Base-by-base conservation (phyloP, 345 rosid species). In the Eucalyptus decipiens region DNA sequence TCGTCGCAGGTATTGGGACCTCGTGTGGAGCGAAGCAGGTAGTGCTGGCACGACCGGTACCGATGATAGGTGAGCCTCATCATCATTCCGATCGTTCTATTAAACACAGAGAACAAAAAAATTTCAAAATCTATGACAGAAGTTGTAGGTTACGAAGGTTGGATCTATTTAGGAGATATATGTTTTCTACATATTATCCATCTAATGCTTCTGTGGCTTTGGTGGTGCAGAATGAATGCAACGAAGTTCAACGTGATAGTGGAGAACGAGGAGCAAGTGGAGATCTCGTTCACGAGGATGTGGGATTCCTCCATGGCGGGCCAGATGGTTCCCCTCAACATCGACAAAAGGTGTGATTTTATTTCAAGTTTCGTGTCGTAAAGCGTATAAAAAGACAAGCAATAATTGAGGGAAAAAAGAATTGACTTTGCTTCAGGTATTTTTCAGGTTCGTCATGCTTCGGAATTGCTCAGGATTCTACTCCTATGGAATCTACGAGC, bases 401-500 rank as follows among this genome's bases (percentile, higher is more conserved):
- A 56, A 87, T 45, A 8, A 9, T 17, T n/a, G 6, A 7, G 5
- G 56, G 76, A 52, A 10, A 62, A 26, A 28, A 5, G 18, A 10
- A 8, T 67, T 13, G 24, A 37, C 24, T 76, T 76, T 76, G 17
- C 47, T 6, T 11, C 28, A 32, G 17, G 9, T 87, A 51, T 32
- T 67, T 89, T 92, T 42, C 91, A 96, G 99, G 94, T 96, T 93
- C 88, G 89, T 96, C 51, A 93, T 97, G 96, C 98, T 95, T 88
- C 92, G 94, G 49, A 86, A 92, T 88, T 93, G 94, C 16, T 92
- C 92, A n/a, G 99, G 99, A 37, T 95, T 97, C 91, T 97, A 97
- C 93, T 91, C 97, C 37, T 96, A 97, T 50, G 96, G 96, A 85
- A 95, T 97, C 83, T 97, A 92, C 42, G 97, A 97, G 88, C 97